Evolutionary conservation across 306 rosid species (phyloP).

Genomic region (Cercis canadensis): DNA sequence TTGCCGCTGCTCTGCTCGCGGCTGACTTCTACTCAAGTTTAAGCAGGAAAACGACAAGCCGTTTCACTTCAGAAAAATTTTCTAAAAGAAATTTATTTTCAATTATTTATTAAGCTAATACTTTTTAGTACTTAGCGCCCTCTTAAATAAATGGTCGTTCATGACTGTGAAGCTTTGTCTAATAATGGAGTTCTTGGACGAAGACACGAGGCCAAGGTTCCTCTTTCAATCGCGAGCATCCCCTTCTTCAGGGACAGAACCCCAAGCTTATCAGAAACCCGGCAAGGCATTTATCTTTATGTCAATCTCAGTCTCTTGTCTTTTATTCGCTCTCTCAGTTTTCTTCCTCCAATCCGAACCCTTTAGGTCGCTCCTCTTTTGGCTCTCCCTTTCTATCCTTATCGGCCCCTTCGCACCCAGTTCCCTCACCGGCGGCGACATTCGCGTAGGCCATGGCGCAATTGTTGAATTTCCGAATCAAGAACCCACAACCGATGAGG

Average conservation of each 20-base stretch:
- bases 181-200: slow-evolving; percentile 55
- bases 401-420: slow-evolving; percentile 25
- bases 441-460: slow-evolving; percentile 48
- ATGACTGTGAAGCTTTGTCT: too few species aligned
- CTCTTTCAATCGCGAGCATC: slow-evolving; percentile 47
- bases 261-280: slow-evolving; percentile 36
- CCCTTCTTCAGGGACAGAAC: slow-evolving; percentile 16
- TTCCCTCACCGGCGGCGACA: slow-evolving; percentile 52
- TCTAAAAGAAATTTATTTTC: too few species aligned
- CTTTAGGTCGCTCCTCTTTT: not conserved
- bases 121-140: too few species aligned
- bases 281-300: slow-evolving; percentile 38
- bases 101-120: too few species aligned
- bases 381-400: too few species aligned
- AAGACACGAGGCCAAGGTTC: slow-evolving; percentile 53
- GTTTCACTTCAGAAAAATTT: not conserved
- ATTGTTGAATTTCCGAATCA: slow-evolving; percentile 38
- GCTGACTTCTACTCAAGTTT: not conserved
- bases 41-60: not conserved
- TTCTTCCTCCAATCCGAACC: slow-evolving; percentile 52
- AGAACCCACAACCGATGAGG: slow-evolving; percentile 33
- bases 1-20: not conserved
- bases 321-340: slow-evolving; percentile 35
- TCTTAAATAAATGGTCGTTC: too few species aligned
- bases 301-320: slow-evolving; percentile 35